Conservation (phyloP, 2,329 filamentous ascomycete species). For the Cercospora zeae-maydis region DNA sequence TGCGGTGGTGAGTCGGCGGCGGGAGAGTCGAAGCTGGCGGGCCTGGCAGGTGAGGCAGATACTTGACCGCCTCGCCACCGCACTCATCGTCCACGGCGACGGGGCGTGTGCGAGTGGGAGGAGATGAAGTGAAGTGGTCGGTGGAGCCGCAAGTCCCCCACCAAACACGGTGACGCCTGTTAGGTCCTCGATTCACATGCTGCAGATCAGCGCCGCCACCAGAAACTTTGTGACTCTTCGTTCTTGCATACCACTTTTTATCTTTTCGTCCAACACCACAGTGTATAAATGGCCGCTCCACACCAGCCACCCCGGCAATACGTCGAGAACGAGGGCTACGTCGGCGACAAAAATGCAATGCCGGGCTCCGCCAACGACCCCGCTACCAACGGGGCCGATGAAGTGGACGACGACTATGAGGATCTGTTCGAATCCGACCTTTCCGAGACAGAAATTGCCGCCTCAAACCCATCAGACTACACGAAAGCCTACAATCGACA, state of each 20-base stretch:
- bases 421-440: constrained; percentile 61
- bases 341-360: constrained; percentile 27
- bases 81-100: constrained; percentile 12
- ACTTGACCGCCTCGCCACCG: constrained; percentile 24
- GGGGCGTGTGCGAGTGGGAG: background rate
- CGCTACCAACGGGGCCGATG: constrained; percentile 19
- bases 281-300: constrained; percentile 18
- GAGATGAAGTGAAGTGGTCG: background rate
- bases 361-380: constrained; percentile 28
- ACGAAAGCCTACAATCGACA: constrained; percentile 89
- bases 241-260: constrained; percentile 11
- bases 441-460: constrained; percentile 49
- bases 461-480: constrained; percentile 62
- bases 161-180: background rate
- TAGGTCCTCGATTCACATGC: constrained; percentile 9
- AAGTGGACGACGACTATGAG: constrained; percentile 48
- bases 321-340: constrained; percentile 35
- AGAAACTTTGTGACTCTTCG: constrained; percentile 12
- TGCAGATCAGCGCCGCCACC: constrained; percentile 3
- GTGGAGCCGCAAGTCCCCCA: constrained; percentile 1
- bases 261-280: background rate
- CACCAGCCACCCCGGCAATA: constrained; percentile 32
- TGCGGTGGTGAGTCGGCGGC: constrained; percentile 18
- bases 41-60: constrained; percentile 27
- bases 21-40: constrained; percentile 18